Evolutionary conservation across 2,329 filamentous ascomycete species (phyloP), one percentile per base, ranked within the genome.

Genomic region (Diaporthe ampelina): DNA sequence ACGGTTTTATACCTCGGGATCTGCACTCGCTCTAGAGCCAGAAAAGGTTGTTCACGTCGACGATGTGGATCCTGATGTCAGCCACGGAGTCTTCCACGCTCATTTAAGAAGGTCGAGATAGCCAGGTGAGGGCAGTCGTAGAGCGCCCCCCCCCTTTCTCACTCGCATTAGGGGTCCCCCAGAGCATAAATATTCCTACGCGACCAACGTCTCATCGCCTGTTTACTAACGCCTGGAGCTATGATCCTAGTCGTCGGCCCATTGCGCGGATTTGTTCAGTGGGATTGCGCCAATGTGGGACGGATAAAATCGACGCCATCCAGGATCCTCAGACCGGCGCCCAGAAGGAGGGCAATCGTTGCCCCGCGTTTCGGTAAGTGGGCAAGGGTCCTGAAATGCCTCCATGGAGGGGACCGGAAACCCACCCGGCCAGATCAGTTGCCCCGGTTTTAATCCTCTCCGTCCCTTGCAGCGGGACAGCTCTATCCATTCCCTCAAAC

Each of bases 351-450:
- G 45, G 15, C 45, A 29, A 68, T 40, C 45, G 48, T 40, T 68
- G 45, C 63, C 63, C 63, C 63, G 63, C 63, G 48, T 68, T 68
- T 68, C 63, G 63, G 63, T 40, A 68, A 68, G 63, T 68, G 63
- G 48, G 48, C 63, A 54, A 40, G 63, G 63, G 13, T 68, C 6
- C 15, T 26, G 3, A 26, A 26, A 8, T 5, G 11, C 29, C 40
- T 45, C 61, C 19, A 37, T 35, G 11, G 37, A 40, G 10, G 63
- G 63, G 45, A 40, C 7, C 63, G 32, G 45, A 21, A 68, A n/a
- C 63, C 48, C 17, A 40, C 63, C 48, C 63, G 63, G 45, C 48
- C n/a, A 68, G 21, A 67, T 48, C 63, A 52, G 32, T 52, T 52
- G 63, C 45, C 63, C 21, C 61, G 45, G 45, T 48, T 8, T 8